Evolutionary conservation across 2,329 filamentous ascomycete species (phyloP).

Genomic region (Ophiosphaerella korrae): DNA sequence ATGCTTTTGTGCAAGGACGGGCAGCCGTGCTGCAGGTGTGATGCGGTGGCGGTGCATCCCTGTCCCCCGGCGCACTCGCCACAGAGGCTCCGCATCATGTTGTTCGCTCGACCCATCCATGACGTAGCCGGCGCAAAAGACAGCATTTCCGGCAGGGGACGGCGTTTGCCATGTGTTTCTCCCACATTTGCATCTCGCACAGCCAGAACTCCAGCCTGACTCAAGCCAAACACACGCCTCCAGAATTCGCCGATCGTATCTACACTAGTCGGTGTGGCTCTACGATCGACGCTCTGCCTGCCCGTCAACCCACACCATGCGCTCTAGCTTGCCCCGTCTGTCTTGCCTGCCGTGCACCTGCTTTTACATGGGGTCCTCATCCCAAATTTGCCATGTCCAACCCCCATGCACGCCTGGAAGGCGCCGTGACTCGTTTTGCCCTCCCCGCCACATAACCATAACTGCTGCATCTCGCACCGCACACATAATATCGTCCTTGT

Average conservation of each 20-base stretch:
- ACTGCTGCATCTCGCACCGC: not conserved
- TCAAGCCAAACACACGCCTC: no score
- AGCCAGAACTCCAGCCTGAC: no score
- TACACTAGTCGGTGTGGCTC: slow-evolving; percentile 2
- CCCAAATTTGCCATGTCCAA: no score
- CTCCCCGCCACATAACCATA: slow-evolving; percentile 3
- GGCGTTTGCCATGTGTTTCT: slow-evolving; percentile 5
- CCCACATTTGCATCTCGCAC: not conserved
- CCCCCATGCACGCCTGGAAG: not conserved
- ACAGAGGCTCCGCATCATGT: not conserved
- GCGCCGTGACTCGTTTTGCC: not conserved
- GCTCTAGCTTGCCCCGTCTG: not conserved
- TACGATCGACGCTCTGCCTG: slow-evolving; percentile 23
- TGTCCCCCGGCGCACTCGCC: not conserved
- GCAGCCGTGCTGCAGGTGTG: no score
- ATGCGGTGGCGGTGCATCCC: not conserved
- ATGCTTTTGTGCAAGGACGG: no score
- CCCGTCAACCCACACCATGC: slow-evolving; percentile 19
- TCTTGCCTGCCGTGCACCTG: no score
- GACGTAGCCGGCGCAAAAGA: not conserved
- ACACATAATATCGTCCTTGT: not conserved
- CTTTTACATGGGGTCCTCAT: no score
- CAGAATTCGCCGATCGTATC: slow-evolving; percentile 16
- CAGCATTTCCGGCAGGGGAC: not conserved
- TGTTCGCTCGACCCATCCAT: not conserved